Evolutionary conservation across 371 early-diverging fungal species (phyloP).

Genomic region (Apophysomyces sp.): DNA sequence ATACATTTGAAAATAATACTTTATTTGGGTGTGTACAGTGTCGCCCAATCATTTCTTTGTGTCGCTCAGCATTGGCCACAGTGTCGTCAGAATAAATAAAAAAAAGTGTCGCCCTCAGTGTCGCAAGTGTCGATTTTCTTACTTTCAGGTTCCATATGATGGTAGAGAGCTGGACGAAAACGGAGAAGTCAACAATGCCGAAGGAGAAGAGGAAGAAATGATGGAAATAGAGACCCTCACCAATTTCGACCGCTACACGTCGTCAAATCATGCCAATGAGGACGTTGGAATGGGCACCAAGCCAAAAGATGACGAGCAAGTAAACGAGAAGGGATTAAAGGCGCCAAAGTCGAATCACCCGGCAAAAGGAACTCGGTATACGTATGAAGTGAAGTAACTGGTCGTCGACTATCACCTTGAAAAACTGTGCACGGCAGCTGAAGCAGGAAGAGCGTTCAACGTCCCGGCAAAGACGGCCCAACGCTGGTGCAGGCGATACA

Average conservation of each 20-base stretch:
- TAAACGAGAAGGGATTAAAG: not conserved
- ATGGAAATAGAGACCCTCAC: not conserved
- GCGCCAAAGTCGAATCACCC: not conserved
- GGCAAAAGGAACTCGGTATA: not conserved
- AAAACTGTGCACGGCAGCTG: not conserved
- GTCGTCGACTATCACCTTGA: not conserved
- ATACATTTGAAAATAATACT: too few relatives aligned
- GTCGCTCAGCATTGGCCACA: not conserved
- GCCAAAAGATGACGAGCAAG: not conserved
- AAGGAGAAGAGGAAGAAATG: not conserved
- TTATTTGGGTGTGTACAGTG: too few relatives aligned
- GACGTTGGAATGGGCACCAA: not conserved
- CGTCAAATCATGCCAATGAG: constrained; percentile 1
- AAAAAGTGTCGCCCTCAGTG: not conserved
- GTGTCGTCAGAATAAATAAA: not conserved
- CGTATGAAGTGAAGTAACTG: not conserved
- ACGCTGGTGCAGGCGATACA: not conserved
- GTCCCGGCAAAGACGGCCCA: too few relatives aligned
- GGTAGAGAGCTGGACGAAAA: not conserved
- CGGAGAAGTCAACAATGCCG: not conserved
- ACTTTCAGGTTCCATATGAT: not conserved
- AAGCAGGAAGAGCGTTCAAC: not conserved
- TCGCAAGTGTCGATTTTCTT: not conserved
- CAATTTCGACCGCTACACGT: not conserved
- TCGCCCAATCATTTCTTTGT: too few relatives aligned